phyloP scores from a whole-genome alignment of 257 asterid species.

The Oldenlandia corymbosa region DNA sequence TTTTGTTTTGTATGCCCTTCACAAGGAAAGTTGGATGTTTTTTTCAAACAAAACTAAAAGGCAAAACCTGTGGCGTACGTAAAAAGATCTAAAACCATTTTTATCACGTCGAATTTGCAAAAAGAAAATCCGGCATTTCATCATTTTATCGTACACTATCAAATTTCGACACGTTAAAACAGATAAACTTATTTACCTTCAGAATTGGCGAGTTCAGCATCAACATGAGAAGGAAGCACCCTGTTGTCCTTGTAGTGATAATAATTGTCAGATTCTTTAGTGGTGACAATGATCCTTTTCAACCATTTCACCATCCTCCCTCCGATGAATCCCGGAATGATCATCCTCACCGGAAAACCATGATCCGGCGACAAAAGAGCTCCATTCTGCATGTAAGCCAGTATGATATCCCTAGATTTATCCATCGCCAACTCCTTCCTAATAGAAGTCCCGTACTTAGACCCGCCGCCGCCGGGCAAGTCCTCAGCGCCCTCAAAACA shows the following conservation, averaged over 20 bases:
- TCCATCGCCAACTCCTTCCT: slow-evolving; percentile 76
- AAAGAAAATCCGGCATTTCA: too few relatives aligned
- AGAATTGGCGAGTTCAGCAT: slow-evolving; percentile 77
- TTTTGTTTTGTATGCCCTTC: too few relatives aligned
- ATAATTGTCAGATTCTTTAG: slow-evolving; percentile 60
- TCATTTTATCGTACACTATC: too few relatives aligned
- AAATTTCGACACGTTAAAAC: too few relatives aligned
- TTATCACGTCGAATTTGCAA: too few relatives aligned
- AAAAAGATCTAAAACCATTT: too few relatives aligned
- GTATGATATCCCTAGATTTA: slow-evolving; percentile 57
- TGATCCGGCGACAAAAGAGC: slow-evolving; percentile 68
- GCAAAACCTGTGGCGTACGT: too few relatives aligned
- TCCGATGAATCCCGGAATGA: slow-evolving; percentile 87
- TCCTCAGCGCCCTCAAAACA: slow-evolving; percentile 92
- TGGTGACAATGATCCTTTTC: slow-evolving; percentile 61
- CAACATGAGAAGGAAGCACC: slow-evolving; percentile 84
- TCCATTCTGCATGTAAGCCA: slow-evolving; percentile 94
- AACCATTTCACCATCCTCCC: slow-evolving; percentile 98
- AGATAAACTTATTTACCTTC: slow-evolving; percentile 46
- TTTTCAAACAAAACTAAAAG: too few relatives aligned
- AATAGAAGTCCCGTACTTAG: slow-evolving; percentile 74
- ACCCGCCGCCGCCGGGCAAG: slow-evolving; percentile 92
- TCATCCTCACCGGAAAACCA: slow-evolving; percentile 79
- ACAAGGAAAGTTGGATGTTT: too few relatives aligned
- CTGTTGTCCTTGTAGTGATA: slow-evolving; percentile 75